Base-by-base conservation (phyloP, 2,329 filamentous ascomycete genomes). In the Sporothrix inflata region DNA sequence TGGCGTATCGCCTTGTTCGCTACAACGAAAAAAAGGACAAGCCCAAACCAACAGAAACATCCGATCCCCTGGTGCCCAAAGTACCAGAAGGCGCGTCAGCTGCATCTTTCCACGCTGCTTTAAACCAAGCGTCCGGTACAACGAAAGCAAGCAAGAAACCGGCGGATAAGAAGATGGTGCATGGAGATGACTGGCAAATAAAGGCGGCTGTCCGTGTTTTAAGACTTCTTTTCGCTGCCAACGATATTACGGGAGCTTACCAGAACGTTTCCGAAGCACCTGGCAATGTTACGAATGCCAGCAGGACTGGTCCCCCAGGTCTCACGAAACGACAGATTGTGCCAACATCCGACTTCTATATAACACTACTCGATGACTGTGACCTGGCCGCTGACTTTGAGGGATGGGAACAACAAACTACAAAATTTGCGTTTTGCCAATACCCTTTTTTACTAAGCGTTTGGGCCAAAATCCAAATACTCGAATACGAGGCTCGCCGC, bases 391-490 rank as follows among this genome's bases (percentile, higher is more conserved):
- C 88, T 0, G 94, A 98, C 79, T 97, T 97, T 77, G 93, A 97
- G 78, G 86, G 89, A 11, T 98, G 94, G 94, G 94, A 97, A 79
- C 87, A 88, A 4, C 91, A 88, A 75, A 86, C 87, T 69, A 86
- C 87, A 24, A 93, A 90, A 75, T 97, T 97, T 78, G 88, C 92
- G 0, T 97, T 98, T 78, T 97, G 94, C 79, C 93, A 97, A 79
- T 97, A 97, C 77, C 94, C 94, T 0, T 97, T 97, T 77, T 90
- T 97, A 76, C 85, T 98, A 53, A 97, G 94, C 74, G 94, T 98
- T 75, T 94, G 93, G 84, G 92, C 94, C 38, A 98, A 98, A 81
- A 97, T 96, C 73, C 91, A 91, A 75, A 95, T 97, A 63, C 85
- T 97, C 77, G 94, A 97, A 78, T 89, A 97, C 77, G 94, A 98